Conservation (phyloP, 2,329 filamentous ascomycete species). For the Botrytis fabae region DNA sequence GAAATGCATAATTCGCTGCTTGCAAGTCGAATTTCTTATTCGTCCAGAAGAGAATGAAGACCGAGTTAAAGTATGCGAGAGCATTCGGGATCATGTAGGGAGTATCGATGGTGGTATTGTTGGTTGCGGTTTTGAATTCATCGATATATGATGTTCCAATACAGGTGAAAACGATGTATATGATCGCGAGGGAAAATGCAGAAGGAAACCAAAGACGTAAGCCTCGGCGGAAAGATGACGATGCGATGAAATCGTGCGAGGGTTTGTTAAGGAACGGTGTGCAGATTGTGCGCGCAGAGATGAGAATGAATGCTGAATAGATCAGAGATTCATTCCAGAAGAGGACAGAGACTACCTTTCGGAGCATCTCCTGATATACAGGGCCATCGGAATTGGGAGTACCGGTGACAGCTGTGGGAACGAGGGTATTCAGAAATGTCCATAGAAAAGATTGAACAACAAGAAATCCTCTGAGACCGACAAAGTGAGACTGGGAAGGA, state of each 20-base stretch:
- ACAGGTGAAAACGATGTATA: conserved; percentile 42
- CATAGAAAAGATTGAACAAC: conserved; percentile 48
- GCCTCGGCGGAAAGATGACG: conserved; percentile 46
- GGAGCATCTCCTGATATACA: conserved; percentile 45
- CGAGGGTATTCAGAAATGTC: conserved; percentile 48
- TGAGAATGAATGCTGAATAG: conserved; percentile 48
- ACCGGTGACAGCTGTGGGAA: conserved; percentile 45
- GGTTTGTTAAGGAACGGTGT: conserved; percentile 46
- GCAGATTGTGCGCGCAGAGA: conserved; percentile 46
- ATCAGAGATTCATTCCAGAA: conserved; percentile 48
- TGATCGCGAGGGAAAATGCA: conserved; percentile 45
- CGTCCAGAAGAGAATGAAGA: conserved; percentile 51
- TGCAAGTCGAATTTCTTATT: conserved; percentile 44
- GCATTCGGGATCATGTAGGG: conserved; percentile 43
- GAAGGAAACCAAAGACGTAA: conserved; percentile 47
- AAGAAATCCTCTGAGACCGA: conserved; percentile 48
- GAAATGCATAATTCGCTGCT: conserved; percentile 47
- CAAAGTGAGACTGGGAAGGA: conserved; percentile 33
- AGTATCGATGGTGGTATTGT: conserved; percentile 43
- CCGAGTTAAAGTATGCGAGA: conserved; percentile 47
- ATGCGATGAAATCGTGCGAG: conserved; percentile 41
- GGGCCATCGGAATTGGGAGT: conserved; percentile 42
- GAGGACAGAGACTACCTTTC: conserved; percentile 47
- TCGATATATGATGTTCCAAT: conserved; percentile 42
- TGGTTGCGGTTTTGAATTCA: conserved; percentile 43